These are phyloP conservation scores for Hebeloma cylindrosporum DNA, from an alignment of 768 basidiomycete genomes.

Conservation along the genomic window DNA sequence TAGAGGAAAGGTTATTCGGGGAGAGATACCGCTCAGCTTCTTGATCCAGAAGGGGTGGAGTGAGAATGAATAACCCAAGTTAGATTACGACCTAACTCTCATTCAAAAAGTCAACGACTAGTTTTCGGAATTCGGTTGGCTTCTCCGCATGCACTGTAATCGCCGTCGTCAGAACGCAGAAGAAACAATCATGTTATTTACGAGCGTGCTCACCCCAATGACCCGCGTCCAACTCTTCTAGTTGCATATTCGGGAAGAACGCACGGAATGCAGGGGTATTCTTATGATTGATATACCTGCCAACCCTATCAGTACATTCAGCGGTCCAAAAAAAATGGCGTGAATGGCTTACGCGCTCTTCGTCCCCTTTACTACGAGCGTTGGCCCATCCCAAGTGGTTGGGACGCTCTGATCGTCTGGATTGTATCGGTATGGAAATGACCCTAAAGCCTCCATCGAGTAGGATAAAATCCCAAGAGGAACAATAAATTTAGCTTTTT, in stretches of 20 bases:
- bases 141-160: constrained; percentile 76
- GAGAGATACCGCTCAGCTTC: constrained; percentile 9
- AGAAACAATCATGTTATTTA: background rate
- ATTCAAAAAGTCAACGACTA: constrained; percentile 31
- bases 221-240: constrained; percentile 69
- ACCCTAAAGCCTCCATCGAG: constrained; percentile 67
- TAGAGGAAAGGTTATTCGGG: constrained; percentile 35
- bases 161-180: background rate
- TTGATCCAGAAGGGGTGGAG: too few species aligned
- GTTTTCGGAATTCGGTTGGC: constrained; percentile 58
- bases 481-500: constrained; percentile 60
- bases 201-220: constrained; percentile 74
- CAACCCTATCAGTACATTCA: background rate
- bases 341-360: constrained; percentile 73
- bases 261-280: constrained; percentile 59
- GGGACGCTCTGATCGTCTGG: constrained; percentile 11
- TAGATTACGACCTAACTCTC: too few species aligned
- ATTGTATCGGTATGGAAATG: constrained; percentile 63
- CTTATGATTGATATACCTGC: constrained; percentile 71
- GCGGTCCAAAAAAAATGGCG: background rate
- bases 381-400: constrained; percentile 50
- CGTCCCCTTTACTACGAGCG: constrained; percentile 77
- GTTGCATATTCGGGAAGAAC: constrained; percentile 71
- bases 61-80: too few species aligned
- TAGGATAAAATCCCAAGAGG: constrained; percentile 66